phyloP scores from a whole-genome alignment of 2,329 filamentous ascomycete species.

The Huntiella savannae region DNA sequence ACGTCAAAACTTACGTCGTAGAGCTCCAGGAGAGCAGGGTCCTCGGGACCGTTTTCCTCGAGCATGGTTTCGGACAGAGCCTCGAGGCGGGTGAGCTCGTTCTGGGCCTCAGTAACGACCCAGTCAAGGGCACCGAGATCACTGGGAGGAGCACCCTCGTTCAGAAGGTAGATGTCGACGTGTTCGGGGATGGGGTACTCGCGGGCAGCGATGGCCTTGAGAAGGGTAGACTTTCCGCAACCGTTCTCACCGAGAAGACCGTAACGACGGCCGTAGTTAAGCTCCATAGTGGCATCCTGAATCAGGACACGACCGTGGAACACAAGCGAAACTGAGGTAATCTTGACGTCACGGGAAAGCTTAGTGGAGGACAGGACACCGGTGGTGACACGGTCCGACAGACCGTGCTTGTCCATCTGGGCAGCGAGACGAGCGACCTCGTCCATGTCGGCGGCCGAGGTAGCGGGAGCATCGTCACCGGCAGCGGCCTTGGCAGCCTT shows the following conservation, averaged over 20 bases:
- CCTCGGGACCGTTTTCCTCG: constrained; percentile 82
- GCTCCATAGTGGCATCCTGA: constrained; percentile 80
- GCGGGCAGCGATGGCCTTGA: constrained; percentile 83
- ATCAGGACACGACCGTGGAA: constrained; percentile 97
- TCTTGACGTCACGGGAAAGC: constrained; percentile 87
- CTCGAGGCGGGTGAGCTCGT: constrained; percentile 80
- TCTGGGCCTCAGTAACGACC: constrained; percentile 89
- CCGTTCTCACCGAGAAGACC: constrained; percentile 96
- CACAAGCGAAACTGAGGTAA: constrained; percentile 78
- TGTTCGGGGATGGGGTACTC: constrained; percentile 94
- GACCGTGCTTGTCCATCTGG: constrained; percentile 88
- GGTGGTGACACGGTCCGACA: constrained; percentile 95
- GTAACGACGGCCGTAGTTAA: constrained; percentile 83
- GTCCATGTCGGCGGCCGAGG: constrained; percentile 51
- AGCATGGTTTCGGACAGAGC: constrained; percentile 74
- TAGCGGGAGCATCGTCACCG: constrained; percentile 55
- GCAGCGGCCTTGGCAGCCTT: constrained; percentile 50
- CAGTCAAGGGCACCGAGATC: constrained; percentile 88
- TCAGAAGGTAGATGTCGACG: constrained; percentile 94
- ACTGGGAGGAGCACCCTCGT: constrained; percentile 81
- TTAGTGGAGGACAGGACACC: constrained; percentile 78
- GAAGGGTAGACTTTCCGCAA: constrained; percentile 93
- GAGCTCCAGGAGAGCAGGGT: constrained; percentile 73
- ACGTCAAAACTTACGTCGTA: constrained; percentile 55
- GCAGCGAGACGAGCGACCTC: constrained; percentile 73